Evolutionary conservation across 116 monocot genomes (phyloP).

Genomic region (Cymodocea nodosa): DNA sequence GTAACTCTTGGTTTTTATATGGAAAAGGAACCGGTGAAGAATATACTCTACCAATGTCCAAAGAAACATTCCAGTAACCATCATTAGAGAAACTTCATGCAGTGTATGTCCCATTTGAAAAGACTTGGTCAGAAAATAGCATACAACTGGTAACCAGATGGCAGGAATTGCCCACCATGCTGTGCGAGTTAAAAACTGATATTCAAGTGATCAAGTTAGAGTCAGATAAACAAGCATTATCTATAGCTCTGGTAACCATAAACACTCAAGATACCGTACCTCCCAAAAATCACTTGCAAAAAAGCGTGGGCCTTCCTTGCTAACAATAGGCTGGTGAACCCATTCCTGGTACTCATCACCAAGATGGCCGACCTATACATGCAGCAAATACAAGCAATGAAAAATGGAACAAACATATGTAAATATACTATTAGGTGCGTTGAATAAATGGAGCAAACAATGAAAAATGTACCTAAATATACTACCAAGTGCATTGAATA

Average conservation of each 20-base stretch:
- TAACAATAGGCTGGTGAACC: slow-evolving; percentile 81
- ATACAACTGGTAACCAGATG: slow-evolving; percentile 89
- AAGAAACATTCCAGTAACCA: slow-evolving; percentile 40
- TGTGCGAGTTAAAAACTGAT: slow-evolving; percentile 28
- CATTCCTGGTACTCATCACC: slow-evolving; percentile 85
- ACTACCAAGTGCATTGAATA: background rate
- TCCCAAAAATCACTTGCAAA: slow-evolving; percentile 60
- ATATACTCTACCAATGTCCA: slow-evolving; percentile 86
- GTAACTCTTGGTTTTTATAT: slow-evolving; percentile 79
- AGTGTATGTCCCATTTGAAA: slow-evolving; percentile 41
- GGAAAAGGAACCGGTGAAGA: slow-evolving; percentile 93
- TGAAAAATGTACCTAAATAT: background rate
- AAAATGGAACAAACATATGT: background rate
- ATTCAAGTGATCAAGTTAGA: background rate
- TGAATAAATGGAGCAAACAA: background rate
- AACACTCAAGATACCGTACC: slow-evolving; percentile 18
- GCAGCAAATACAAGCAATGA: background rate
- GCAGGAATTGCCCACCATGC: slow-evolving; percentile 73
- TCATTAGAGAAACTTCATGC: slow-evolving; percentile 27
- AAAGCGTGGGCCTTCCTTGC: slow-evolving; percentile 85
- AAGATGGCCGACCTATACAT: slow-evolving; percentile 77
- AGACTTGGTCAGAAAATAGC: slow-evolving; percentile 31
- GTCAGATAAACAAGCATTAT: background rate
- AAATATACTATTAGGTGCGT: background rate
- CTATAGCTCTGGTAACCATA: background rate